These are phyloP conservation scores for Rubus idaeus DNA, from an alignment of 306 rosid species.

Conservation along the genomic window DNA sequence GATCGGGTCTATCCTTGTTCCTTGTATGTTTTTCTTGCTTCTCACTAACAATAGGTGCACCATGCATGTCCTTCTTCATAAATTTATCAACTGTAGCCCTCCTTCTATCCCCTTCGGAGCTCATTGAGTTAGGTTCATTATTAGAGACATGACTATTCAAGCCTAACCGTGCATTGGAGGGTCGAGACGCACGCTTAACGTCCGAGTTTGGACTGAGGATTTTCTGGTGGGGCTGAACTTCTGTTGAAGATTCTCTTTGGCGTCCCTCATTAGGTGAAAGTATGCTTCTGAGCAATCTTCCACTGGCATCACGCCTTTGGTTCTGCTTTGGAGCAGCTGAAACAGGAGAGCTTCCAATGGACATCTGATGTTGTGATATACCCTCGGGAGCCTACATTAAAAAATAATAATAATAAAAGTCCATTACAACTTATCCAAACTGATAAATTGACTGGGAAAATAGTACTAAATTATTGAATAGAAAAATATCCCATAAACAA, in stretches of 20 bases:
- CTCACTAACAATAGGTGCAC: slow-evolving; percentile 46
- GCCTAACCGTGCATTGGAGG: slow-evolving; percentile 47
- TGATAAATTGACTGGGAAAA: not conserved
- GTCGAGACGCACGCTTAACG: slow-evolving; percentile 57
- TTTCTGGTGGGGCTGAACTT: slow-evolving; percentile 55
- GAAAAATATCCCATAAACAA: not conserved
- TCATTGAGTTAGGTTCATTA: slow-evolving; percentile 47
- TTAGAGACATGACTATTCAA: slow-evolving; percentile 45
- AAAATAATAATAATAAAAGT: not conserved
- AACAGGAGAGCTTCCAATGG: slow-evolving; percentile 46
- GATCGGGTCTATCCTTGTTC: slow-evolving; percentile 97
- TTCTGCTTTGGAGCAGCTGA: slow-evolving; percentile 59
- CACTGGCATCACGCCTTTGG: slow-evolving; percentile 74
- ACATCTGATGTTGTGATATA: slow-evolving; percentile 44
- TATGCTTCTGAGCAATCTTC: slow-evolving; percentile 72
- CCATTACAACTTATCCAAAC: not conserved
- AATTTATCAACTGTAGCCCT: slow-evolving; percentile 54
- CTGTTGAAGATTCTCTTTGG: slow-evolving; percentile 52
- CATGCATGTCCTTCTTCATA: slow-evolving; percentile 56
- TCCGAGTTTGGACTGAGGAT: slow-evolving; percentile 61
- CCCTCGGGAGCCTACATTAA: slow-evolving; percentile 43
- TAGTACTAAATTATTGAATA: not conserved
- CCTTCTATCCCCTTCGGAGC: slow-evolving; percentile 60
- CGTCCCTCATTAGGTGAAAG: slow-evolving; percentile 68
- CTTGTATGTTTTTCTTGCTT: slow-evolving; percentile 81